A percentile compares a stretch with the other conserved stretches of the same genome.
Conservation (phyloP, 352 stramenopile species). For the Phytophthora tentaculata region DNA sequence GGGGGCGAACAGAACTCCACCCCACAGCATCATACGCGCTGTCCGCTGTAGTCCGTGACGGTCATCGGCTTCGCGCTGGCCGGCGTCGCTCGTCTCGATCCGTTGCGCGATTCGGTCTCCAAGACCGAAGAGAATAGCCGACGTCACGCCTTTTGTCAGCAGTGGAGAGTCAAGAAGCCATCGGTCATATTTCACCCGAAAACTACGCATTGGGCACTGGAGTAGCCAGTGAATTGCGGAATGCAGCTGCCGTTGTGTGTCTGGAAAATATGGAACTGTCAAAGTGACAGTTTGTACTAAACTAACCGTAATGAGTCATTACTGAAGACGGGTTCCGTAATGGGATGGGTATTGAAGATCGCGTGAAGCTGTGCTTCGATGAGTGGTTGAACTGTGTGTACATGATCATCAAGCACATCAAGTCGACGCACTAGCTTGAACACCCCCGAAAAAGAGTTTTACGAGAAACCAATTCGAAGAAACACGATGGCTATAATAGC, state of each 20-base stretch:
- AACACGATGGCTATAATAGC: no score
- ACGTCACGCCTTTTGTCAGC: conserved; percentile 77
- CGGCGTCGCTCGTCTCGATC: conserved; percentile 36
- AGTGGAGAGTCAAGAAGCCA: conserved; percentile 59
- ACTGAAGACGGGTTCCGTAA: no score
- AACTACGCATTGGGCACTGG: conserved; percentile 42
- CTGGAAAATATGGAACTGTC: not conserved
- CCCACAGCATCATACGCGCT: conserved; percentile 85
- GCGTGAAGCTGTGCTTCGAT: not conserved
- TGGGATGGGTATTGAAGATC: conserved; percentile 14
- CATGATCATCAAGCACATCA: no score
- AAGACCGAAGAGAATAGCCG: conserved; percentile 66
- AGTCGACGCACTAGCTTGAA: no score
- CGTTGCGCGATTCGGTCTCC: conserved; percentile 70
- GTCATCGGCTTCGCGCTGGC: conserved; percentile 14
- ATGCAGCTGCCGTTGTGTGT: conserved; percentile 5
- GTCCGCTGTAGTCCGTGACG: conserved; percentile 37
- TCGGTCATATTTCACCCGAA: conserved; percentile 57
- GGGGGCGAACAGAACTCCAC: conserved; percentile 86
- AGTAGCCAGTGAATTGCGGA: conserved; percentile 19
- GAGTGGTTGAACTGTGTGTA: no score
- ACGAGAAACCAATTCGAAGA: no score
- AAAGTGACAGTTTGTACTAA: not conserved
- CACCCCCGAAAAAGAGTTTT: no score
- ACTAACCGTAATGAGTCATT: no score